Conservation (phyloP, 495 filamentous ascomycete species). For the Staphylotrichum tortipilum region DNA sequence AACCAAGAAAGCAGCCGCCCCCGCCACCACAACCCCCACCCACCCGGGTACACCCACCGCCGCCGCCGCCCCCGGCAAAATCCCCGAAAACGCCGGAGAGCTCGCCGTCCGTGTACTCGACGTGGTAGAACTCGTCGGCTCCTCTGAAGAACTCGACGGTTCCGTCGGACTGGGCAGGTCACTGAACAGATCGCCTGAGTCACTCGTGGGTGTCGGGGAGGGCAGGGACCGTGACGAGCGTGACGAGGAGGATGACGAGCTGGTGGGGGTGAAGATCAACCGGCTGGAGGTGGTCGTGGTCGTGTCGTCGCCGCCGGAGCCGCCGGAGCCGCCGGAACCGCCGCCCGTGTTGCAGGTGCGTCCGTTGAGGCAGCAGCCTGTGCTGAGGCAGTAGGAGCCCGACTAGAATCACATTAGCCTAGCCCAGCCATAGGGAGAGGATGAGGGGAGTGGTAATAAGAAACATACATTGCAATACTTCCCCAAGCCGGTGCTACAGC, state of each 20-base stretch:
- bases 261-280: not conserved
- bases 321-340: too few relatives aligned
- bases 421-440: too few relatives aligned
- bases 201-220: not conserved
- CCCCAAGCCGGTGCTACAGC: constrained; percentile 9
- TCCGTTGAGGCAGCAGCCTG: constrained; percentile 13
- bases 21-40: not conserved
- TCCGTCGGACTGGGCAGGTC: too few relatives aligned
- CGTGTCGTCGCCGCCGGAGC: not conserved
- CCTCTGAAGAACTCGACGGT: not conserved
- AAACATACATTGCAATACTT: constrained; percentile 4
- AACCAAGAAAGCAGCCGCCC: too few relatives aligned
- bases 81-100: not conserved
- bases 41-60: not conserved
- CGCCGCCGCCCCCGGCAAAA: not conserved
- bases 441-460: not conserved
- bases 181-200: not conserved
- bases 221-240: not conserved
- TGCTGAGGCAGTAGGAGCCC: constrained; percentile 12
- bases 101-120: not conserved
- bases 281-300: not conserved
- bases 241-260: not conserved
- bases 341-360: constrained; percentile 1
- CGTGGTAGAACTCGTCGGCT: not conserved
- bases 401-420: not conserved